Evolutionary conservation across 1,284 basidiomycete genomes (phyloP).

Genomic region (Sporisorium sorghi): DNA sequence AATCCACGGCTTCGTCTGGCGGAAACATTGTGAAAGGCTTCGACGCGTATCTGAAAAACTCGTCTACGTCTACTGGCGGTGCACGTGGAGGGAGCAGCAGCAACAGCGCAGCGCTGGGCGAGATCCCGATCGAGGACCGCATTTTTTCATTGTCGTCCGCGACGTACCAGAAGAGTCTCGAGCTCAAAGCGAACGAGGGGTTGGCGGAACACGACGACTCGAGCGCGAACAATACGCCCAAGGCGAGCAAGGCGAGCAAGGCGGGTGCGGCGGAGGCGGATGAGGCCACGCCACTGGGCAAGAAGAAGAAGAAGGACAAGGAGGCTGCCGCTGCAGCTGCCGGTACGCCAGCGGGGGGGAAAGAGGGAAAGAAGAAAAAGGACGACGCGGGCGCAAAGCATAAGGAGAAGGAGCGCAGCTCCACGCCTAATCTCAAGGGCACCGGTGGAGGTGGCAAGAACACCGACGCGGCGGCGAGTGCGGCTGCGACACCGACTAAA

Average conservation of each 20-base stretch:
- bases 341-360: too few relatives aligned
- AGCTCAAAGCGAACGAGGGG: constrained; percentile 60
- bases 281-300: constrained; percentile 1
- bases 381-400: background rate
- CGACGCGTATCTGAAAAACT: constrained; percentile 64
- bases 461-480: constrained; percentile 13
- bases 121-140: constrained; percentile 59
- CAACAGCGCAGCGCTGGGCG: constrained; percentile 6
- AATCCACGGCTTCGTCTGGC: constrained; percentile 61
- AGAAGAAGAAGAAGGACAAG: constrained; percentile 36
- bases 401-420: constrained; percentile 36
- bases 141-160: constrained; percentile 62
- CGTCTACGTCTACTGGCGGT: constrained; percentile 7
- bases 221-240: constrained; percentile 13
- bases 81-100: background rate
- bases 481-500: constrained; percentile 18
- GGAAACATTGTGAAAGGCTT: constrained; percentile 69
- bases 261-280: too few relatives aligned
- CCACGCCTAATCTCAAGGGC: constrained; percentile 22
- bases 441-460: constrained; percentile 13
- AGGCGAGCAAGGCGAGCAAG: constrained; percentile 7
- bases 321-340: background rate
- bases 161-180: constrained; percentile 62
- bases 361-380: constrained; percentile 36
- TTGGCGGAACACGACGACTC: constrained; percentile 16